These are phyloP conservation scores for Megacollybia platyphylla DNA, from an alignment of 1,284 basidiomycete species.

Conservation along the genomic window DNA sequence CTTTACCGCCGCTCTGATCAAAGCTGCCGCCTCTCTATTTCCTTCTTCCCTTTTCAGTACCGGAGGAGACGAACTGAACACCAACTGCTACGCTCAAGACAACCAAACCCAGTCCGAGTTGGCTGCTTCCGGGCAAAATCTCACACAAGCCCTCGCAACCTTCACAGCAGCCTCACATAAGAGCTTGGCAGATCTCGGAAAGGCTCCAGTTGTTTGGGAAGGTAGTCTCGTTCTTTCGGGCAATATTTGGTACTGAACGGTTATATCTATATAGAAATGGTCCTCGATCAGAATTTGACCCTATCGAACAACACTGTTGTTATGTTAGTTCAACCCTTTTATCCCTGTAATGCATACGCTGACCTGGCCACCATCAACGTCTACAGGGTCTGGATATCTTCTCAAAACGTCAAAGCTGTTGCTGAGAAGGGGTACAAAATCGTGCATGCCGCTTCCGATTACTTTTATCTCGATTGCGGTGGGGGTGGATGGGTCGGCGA, in stretches of 20 bases:
- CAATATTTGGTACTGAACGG: neutral
- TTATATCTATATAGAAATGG: conserved; percentile 40
- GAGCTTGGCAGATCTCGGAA: conserved; percentile 20
- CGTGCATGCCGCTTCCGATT: conserved; percentile 59
- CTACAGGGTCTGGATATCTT: conserved; percentile 60
- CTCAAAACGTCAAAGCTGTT: conserved; percentile 43
- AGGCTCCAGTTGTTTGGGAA: conserved; percentile 34
- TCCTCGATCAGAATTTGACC: conserved; percentile 48
- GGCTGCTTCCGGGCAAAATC: conserved; percentile 30
- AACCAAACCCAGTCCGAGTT: conserved; percentile 40
- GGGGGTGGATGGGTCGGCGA: conserved; percentile 70
- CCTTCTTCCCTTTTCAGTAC: conserved; percentile 59
- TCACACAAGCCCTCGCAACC: conserved; percentile 48
- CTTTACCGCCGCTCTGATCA: conserved; percentile 35
- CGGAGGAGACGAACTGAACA: conserved; percentile 78
- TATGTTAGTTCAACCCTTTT: conserved; percentile 23
- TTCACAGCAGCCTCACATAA: conserved; percentile 16
- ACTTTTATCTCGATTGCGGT: conserved; percentile 79
- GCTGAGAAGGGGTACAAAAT: conserved; percentile 47
- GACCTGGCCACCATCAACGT: neutral
- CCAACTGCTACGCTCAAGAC: conserved; percentile 56
- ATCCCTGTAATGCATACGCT: too few relatives aligned
- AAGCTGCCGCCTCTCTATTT: conserved; percentile 21
- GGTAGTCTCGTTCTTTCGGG: conserved; percentile 13
- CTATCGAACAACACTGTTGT: conserved; percentile 60